Evolutionary conservation across 78 protist species (phyloP).

Genomic region (slime mould (Dictyostelium discoideum)): DNA sequence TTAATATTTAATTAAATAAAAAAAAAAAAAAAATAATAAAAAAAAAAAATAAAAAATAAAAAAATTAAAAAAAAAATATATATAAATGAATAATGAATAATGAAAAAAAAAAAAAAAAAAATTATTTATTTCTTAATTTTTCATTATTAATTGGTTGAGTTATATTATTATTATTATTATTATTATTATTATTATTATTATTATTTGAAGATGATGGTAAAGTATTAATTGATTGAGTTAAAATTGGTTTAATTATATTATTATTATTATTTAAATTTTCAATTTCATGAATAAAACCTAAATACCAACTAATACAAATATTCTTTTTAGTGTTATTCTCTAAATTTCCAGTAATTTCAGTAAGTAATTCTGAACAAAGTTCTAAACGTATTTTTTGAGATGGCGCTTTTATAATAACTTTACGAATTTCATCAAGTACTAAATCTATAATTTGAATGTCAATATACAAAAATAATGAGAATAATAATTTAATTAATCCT

Average conservation of each 20-base stretch:
- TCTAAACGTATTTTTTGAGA: conserved; percentile 46
- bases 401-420: conserved; percentile 45
- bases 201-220: neutral
- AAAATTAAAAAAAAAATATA: neutral
- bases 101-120: neutral
- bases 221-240: neutral
- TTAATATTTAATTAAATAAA: neutral
- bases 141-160: neutral
- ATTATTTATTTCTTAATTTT: neutral
- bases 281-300: conserved; percentile 43
- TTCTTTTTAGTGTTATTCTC: conserved; percentile 67
- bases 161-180: neutral
- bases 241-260: neutral
- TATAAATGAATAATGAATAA: neutral
- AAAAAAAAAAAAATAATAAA: neutral
- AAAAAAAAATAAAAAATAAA: neutral
- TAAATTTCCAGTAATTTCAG: conserved; percentile 68
- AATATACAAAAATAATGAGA: conserved; percentile 3
- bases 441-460: conserved; percentile 58
- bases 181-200: neutral
- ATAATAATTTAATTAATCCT: conserved; percentile 34
- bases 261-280: neutral
- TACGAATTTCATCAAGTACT: conserved; percentile 24
- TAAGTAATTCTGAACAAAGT: conserved; percentile 40
- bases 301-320: conserved; percentile 51